A percentile compares a stretch with the other conserved stretches of the same genome.
phyloP scores from a whole-genome alignment of 2,329 filamentous ascomycete genomes.

The Cadophora malorum region DNA sequence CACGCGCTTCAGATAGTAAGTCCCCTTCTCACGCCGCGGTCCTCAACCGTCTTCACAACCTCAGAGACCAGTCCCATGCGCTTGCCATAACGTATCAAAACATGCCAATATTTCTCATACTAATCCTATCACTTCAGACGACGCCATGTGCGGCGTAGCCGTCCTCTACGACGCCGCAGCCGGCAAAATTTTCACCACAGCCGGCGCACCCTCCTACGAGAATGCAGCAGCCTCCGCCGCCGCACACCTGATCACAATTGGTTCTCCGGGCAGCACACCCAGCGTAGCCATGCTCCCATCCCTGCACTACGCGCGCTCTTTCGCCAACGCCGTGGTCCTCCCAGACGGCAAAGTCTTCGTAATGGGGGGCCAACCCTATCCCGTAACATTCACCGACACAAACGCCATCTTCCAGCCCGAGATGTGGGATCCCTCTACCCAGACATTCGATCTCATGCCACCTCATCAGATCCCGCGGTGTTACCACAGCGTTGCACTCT shows the following conservation, averaged over 20 bases:
- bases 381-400: constrained; percentile 53
- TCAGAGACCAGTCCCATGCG: no score
- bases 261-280: constrained; percentile 38
- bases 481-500: constrained; percentile 57
- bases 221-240: constrained; percentile 50
- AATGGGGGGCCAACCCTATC: constrained; percentile 53
- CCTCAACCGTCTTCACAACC: no score
- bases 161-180: constrained; percentile 62
- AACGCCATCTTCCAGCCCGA: constrained; percentile 52
- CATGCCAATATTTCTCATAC: no score
- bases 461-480: constrained; percentile 4
- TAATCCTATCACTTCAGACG: constrained; percentile 49
- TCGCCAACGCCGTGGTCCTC: constrained; percentile 54
- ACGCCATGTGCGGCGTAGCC: constrained; percentile 62
- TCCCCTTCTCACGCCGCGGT: background rate
- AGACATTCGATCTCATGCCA: constrained; percentile 48
- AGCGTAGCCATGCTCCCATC: constrained; percentile 46
- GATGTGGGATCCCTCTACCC: constrained; percentile 53
- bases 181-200: constrained; percentile 61
- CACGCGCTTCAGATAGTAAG: constrained; percentile 41
- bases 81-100: no score
- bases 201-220: constrained; percentile 56
- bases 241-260: constrained; percentile 58
- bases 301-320: constrained; percentile 51
- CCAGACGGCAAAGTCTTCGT: constrained; percentile 57